Evolutionary conservation across 495 filamentous ascomycete species (phyloP).

Genomic region (Aspergillus bridgeri): DNA sequence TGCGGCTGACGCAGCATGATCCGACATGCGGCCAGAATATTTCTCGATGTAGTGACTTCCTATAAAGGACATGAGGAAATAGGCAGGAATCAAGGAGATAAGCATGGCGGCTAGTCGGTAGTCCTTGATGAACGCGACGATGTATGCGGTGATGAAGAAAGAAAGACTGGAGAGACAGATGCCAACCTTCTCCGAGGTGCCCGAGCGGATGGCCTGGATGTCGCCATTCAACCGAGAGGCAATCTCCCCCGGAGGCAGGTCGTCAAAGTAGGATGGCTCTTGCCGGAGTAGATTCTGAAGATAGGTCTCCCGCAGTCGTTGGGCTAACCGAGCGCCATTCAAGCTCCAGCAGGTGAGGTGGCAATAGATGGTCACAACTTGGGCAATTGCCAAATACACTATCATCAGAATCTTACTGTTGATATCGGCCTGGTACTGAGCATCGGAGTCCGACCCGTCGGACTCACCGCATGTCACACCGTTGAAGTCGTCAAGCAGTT

Average conservation of each 20-base stretch:
- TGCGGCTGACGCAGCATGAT: constrained; percentile 46
- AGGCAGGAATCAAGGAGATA: constrained; percentile 60
- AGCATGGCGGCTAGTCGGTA: constrained; percentile 37
- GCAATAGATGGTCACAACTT: constrained; percentile 57
- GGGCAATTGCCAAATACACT: constrained; percentile 60
- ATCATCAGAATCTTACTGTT: constrained; percentile 58
- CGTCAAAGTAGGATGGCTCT: constrained; percentile 60
- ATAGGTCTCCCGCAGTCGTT: constrained; percentile 58
- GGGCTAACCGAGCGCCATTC: constrained; percentile 57
- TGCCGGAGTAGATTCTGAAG: constrained; percentile 55
- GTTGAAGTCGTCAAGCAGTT: constrained; percentile 66
- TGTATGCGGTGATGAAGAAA: constrained; percentile 62
- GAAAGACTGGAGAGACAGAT: constrained; percentile 54
- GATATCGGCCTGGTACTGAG: constrained; percentile 40
- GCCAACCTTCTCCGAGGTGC: constrained; percentile 66
- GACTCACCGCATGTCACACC: constrained; percentile 47
- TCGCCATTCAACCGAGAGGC: constrained; percentile 58
- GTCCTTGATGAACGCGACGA: constrained; percentile 62
- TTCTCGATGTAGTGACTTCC: constrained; percentile 60
- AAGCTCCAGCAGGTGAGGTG: constrained; percentile 56
- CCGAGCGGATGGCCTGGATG: constrained; percentile 57
- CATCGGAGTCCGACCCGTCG: constrained; percentile 15
- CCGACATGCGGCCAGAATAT: constrained; percentile 50
- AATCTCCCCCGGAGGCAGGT: constrained; percentile 55
- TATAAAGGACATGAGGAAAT: constrained; percentile 60